Conservation (phyloP, 768 basidiomycete genomes). For the Pulveroboletus sp. region DNA sequence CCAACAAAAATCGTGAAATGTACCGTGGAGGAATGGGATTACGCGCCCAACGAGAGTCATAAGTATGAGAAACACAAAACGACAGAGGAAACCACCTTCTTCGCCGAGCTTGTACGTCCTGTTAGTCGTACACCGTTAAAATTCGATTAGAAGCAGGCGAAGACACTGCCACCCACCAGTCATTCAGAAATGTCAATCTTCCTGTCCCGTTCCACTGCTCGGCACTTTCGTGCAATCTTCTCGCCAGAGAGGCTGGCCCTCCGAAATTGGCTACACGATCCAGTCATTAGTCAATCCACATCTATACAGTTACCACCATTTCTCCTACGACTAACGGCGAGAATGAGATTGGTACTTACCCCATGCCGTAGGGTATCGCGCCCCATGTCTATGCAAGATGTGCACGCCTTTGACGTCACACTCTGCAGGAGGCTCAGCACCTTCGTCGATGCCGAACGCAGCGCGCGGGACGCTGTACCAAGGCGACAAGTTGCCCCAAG, state of each 20-base stretch:
- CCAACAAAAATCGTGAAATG: no score
- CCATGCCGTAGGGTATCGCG: conserved; percentile 65
- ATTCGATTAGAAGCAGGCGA: conserved; percentile 7
- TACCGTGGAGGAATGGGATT: no score
- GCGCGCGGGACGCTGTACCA: conserved; percentile 73
- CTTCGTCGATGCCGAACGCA: conserved; percentile 70
- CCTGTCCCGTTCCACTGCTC: conserved; percentile 63
- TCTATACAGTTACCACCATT: background rate
- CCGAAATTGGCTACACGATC: conserved; percentile 49
- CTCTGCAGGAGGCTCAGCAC: conserved; percentile 62
- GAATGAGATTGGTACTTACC: conserved; percentile 37
- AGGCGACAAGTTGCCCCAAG: conserved; percentile 83
- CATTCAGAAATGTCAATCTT: conserved; percentile 70
- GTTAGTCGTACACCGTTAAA: background rate
- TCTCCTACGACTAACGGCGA: background rate
- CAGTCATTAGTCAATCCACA: background rate
- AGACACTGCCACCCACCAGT: conserved; percentile 50
- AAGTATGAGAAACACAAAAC: background rate
- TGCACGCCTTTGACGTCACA: conserved; percentile 74
- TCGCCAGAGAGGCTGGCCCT: conserved; percentile 55
- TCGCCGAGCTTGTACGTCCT: conserved; percentile 91
- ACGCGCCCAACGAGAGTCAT: no score
- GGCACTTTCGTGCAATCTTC: conserved; percentile 51
- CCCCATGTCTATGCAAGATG: conserved; percentile 79
- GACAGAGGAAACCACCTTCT: conserved; percentile 49